A percentile compares a stretch with the other conserved stretches of the same genome.
Conservation (phyloP, 257 asterid genomes). For the Penstemon newberryi region DNA sequence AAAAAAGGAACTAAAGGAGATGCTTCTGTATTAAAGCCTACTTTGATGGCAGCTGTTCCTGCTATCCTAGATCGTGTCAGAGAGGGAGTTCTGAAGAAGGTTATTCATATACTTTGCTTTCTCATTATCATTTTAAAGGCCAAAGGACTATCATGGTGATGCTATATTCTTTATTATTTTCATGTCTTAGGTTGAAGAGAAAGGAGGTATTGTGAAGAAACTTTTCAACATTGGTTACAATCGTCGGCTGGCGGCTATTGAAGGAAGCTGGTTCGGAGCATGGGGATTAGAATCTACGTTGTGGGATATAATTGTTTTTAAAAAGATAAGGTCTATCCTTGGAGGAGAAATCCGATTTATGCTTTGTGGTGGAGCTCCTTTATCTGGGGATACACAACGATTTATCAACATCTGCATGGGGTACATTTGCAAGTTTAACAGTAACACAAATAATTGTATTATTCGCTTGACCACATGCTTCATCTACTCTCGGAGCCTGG, state of each 20-base stretch:
- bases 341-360: constrained; percentile 88
- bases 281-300: constrained; percentile 68
- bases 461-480: constrained; percentile 3
- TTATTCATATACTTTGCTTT: constrained; percentile 23
- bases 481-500: constrained; percentile 3
- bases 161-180: constrained; percentile 15
- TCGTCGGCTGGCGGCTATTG: constrained; percentile 70
- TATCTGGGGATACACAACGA: constrained; percentile 88
- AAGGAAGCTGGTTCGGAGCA: constrained; percentile 93
- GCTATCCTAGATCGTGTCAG: constrained; percentile 90
- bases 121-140: constrained; percentile 15
- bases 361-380: constrained; percentile 99
- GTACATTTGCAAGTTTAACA: constrained; percentile 41
- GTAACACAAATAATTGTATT: background rate
- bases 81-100: constrained; percentile 92
- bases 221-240: constrained; percentile 67
- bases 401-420: constrained; percentile 94
- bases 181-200: constrained; percentile 72
- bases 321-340: constrained; percentile 68
- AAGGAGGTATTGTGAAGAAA: constrained; percentile 74
- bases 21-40: constrained; percentile 75
- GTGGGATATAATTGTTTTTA: constrained; percentile 71
- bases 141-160: constrained; percentile 20
- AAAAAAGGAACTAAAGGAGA: constrained; percentile 93
- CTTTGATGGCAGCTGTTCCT: constrained; percentile 86